Percentiles rank a stretch among this genome's conserved stretches.
Conservation (phyloP, 345 rosid species). For the Pugionium cornutum region DNA sequence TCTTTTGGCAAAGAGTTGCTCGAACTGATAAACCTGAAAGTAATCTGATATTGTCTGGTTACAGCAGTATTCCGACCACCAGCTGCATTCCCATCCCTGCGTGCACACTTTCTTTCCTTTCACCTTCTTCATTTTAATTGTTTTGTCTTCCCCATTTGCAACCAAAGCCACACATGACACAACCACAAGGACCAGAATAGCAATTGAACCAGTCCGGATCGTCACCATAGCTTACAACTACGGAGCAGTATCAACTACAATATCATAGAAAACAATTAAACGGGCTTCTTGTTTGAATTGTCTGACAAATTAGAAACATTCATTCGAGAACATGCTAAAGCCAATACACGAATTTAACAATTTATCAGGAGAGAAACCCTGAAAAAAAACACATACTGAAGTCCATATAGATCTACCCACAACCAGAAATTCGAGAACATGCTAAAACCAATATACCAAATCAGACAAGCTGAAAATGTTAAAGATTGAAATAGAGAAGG, state of each 20-base stretch:
- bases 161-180: slow-evolving; percentile 29
- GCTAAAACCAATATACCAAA: slow-evolving; percentile 9
- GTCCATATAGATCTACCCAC: neutral
- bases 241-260: slow-evolving; percentile 21
- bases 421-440: neutral
- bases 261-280: neutral
- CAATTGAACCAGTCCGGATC: slow-evolving; percentile 19
- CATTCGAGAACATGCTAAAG: neutral
- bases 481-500: too few relatives aligned
- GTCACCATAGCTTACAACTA: slow-evolving; percentile 36
- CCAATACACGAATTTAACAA: neutral
- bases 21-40: slow-evolving; percentile 83
- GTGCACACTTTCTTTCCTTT: slow-evolving; percentile 67
- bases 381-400: neutral
- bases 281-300: neutral
- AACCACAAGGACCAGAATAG: slow-evolving; percentile 34
- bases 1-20: slow-evolving; percentile 79
- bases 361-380: neutral
- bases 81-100: slow-evolving; percentile 79
- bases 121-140: slow-evolving; percentile 59
- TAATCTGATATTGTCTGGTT: slow-evolving; percentile 77
- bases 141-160: slow-evolving; percentile 51
- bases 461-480: neutral
- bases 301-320: too few relatives aligned
- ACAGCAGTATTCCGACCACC: slow-evolving; percentile 70